phyloP scores from a whole-genome alignment of 345 rosid species.

The Moricandia arvensis region DNA sequence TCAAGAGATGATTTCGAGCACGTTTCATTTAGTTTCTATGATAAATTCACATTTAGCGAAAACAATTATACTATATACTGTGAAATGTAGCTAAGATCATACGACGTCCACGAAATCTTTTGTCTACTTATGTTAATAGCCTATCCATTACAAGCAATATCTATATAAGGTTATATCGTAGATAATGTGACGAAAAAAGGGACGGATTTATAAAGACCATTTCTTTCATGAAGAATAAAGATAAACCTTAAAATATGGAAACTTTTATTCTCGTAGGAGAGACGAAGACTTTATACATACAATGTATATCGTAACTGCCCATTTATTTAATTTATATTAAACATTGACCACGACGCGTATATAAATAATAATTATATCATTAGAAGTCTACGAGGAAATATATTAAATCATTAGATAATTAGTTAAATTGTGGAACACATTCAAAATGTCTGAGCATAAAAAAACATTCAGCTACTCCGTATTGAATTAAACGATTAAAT shows the following conservation, averaged over 20 bases:
- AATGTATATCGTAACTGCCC: constrained; percentile 16
- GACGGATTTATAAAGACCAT: constrained; percentile 7
- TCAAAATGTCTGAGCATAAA: constrained; percentile 1
- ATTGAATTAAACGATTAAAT: neutral
- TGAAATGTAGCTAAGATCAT: neutral
- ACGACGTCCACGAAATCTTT: constrained; percentile 25
- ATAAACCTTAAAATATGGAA: constrained; percentile 11
- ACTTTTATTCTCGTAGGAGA: neutral
- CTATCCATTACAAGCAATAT: neutral
- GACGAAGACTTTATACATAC: constrained; percentile 18
- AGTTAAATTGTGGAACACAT: constrained; percentile 1
- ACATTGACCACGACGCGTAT: constrained; percentile 18
- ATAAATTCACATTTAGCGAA: neutral
- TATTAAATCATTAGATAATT: neutral
- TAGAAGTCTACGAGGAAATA: neutral
- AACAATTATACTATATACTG: neutral
- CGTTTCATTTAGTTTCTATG: constrained; percentile 7
- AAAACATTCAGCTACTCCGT: neutral
- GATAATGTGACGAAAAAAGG: constrained; percentile 18
- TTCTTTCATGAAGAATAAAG: constrained; percentile 6
- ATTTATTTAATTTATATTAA: constrained; percentile 5
- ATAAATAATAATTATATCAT: neutral
- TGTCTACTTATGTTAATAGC: constrained; percentile 9
- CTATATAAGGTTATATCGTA: neutral
- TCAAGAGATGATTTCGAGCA: neutral